Evolutionary conservation across 1,284 basidiomycete genomes (phyloP), one percentile per base, ranked within the genome.

Genomic region (Rhizoctonia solani): DNA sequence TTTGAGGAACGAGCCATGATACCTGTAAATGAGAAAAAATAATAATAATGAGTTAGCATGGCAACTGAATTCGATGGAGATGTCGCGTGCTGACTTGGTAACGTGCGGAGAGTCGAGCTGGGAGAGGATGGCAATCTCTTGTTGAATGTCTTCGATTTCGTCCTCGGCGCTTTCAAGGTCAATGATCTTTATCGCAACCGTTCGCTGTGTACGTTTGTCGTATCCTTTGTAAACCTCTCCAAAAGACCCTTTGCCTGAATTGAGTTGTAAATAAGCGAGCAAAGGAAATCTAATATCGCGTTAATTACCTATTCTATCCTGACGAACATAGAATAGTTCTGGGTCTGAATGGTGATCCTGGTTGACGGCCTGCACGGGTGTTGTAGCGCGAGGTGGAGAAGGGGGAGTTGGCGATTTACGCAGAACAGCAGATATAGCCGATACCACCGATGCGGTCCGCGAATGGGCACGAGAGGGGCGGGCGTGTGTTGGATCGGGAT

Each of bases 61-160:
- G 66, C 13, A 47, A 65, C 27, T 14, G 37, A 65, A 4, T 21
- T 11, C 3, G 54, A 30, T 25, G 16, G 47, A 50, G 25, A 39
- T 9, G 73, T 69, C 69, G 75, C 61, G 59, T 61, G 80, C 86
- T 75, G 74, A 93, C 91, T 94, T 94, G 70, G 96, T 99, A 69
- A 99, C 95, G 79, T 92, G 90, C 41, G 92, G 88, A 53, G 94
- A 97, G 78, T 98, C 96, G 71, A 99, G 79, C 77, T 98, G 96
- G n/a, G 93, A 95, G 21, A 99, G 85, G 71, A 98, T 98, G 77
- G 96, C 92, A 70, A 99, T 99, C 78, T 99, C 97, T 77, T 97
- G 94, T 74, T 99, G 96, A 69, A 99, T 98, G 79, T 99, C 96
- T 77, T 98, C 95, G 76, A 99, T 98, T 81, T 99, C 97, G 75